Conservation (phyloP, 176 grass and related monocot genomes). For the Oryza longistaminata region DNA sequence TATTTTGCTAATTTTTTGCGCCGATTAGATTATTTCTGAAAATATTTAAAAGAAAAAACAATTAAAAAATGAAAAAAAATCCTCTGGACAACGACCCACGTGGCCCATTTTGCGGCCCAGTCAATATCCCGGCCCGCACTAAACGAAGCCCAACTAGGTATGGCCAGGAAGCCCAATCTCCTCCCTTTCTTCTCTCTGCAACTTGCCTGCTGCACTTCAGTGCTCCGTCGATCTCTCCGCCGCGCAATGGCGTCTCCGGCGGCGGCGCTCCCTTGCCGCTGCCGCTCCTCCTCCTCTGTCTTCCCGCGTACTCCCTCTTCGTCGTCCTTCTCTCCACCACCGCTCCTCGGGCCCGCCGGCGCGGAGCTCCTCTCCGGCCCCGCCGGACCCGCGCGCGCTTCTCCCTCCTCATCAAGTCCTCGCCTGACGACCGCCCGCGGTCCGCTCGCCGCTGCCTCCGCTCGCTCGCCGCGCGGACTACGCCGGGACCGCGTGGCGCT, state of each 20-base stretch:
- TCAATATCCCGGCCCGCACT: not conserved
- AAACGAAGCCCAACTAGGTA: not conserved
- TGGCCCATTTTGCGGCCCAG: no score
- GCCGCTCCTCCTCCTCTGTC: slow-evolving; percentile 45
- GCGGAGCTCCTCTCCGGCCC: not conserved
- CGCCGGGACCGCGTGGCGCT: slow-evolving; percentile 68
- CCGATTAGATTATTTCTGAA: no score
- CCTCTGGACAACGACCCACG: not conserved
- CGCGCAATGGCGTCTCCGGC: slow-evolving; percentile 55
- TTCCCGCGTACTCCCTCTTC: slow-evolving; percentile 38
- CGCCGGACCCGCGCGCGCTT: slow-evolving; percentile 51
- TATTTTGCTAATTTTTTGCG: no score
- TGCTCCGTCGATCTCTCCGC: not conserved
- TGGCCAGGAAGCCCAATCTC: not conserved
- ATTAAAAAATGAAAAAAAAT: no score
- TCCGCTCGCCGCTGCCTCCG: slow-evolving; percentile 78
- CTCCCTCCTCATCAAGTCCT: slow-evolving; percentile 80
- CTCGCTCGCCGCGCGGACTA: slow-evolving; percentile 83
- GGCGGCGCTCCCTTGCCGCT: slow-evolving; percentile 51
- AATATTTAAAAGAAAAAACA: no score
- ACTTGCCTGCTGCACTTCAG: not conserved
- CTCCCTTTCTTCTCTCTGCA: not conserved
- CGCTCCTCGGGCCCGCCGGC: slow-evolving; percentile 30
- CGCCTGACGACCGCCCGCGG: slow-evolving; percentile 71
- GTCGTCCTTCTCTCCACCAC: slow-evolving; percentile 44